Conservation (phyloP, 179 eudicot genomes). For the Vitellaria paradoxa region DNA sequence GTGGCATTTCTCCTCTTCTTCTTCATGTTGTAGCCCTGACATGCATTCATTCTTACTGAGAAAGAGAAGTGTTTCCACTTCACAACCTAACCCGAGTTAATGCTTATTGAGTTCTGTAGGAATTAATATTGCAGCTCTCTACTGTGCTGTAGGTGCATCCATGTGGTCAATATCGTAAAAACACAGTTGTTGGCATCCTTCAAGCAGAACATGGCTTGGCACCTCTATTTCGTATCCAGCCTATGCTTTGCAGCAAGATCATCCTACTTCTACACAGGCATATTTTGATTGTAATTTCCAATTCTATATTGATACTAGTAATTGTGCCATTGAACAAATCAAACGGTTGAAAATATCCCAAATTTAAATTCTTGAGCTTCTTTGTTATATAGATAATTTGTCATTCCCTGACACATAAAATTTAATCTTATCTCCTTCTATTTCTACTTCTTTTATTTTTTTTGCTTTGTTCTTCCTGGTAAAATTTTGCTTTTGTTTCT, state of each 20-base stretch:
- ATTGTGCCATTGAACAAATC: too few species aligned
- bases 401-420: not conserved
- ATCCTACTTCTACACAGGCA: not conserved
- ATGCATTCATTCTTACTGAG: not conserved
- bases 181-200: slow-evolving; percentile 89
- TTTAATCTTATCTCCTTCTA: not conserved
- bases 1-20: not conserved
- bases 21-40: not conserved
- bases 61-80: slow-evolving; percentile 2
- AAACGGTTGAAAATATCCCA: too few species aligned
- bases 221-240: slow-evolving; percentile 89
- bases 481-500: not conserved
- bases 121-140: not conserved
- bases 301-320: not conserved
- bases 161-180: slow-evolving; percentile 96
- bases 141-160: slow-evolving; percentile 70
- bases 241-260: slow-evolving; percentile 10
- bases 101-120: not conserved
- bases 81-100: slow-evolving; percentile 1
- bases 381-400: not conserved
- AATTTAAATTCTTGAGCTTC: too few species aligned
- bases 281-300: not conserved
- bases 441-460: not conserved
- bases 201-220: slow-evolving; percentile 85
- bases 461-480: not conserved